A percentile compares a stretch with the other conserved stretches of the same genome.
These are phyloP conservation scores for Eucalyptus globulus DNA, from an alignment of 345 rosid genomes.

Conservation along the genomic window DNA sequence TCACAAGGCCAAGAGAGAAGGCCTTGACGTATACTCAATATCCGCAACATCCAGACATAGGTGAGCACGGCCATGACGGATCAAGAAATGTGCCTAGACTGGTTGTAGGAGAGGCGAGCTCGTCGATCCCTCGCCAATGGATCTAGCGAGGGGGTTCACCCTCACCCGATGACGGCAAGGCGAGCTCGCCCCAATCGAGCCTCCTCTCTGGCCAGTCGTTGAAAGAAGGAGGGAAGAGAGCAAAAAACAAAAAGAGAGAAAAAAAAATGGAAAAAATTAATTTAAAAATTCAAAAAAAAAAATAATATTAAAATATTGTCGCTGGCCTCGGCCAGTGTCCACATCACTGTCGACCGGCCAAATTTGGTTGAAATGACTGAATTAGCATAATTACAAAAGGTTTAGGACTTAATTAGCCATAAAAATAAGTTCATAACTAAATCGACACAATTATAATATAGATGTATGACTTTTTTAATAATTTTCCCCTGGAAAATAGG, in stretches of 20 bases:
- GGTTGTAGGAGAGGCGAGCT: not conserved
- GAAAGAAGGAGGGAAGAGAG: too few species aligned
- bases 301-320: too few species aligned
- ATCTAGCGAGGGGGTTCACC: too few species aligned
- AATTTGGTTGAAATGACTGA: rapidly evolving
- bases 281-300: too few species aligned
- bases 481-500: too few species aligned
- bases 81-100: slow-evolving; percentile 7
- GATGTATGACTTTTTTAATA: too few species aligned
- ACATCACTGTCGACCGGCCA: rapidly evolving
- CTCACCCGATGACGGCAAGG: rapidly evolving
- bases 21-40: not conserved
- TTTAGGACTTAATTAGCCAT: too few species aligned
- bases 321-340: rapidly evolving
- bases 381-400: rapidly evolving
- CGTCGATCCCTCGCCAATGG: too few species aligned
- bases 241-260: too few species aligned
- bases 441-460: rapidly evolving
- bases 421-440: too few species aligned
- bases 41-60: not conserved
- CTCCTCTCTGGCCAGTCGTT: rapidly evolving
- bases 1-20: not conserved
- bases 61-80: slow-evolving; percentile 2
- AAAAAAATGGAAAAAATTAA: too few species aligned
- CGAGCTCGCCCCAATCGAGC: rapidly evolving